phyloP scores from a whole-genome alignment of 2,329 filamentous ascomycete species.

The Aureobasidium lini region DNA sequence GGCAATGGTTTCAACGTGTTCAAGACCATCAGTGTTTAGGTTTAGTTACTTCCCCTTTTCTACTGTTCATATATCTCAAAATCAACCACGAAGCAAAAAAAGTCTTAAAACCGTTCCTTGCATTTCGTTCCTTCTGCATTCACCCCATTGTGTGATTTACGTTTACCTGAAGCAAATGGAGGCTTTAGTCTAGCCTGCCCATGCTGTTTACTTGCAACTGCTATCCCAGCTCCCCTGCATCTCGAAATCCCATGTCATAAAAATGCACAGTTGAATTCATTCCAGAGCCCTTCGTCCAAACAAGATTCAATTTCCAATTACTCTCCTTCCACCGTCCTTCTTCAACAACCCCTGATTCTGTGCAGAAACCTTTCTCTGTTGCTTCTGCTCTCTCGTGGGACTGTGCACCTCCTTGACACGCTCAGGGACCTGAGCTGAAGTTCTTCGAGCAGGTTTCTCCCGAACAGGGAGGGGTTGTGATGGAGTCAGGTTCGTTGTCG shows the following conservation, averaged over 20 bases:
- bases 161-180: no score
- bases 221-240: no score
- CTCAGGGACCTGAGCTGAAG: neutral
- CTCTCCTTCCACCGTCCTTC: neutral
- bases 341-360: neutral
- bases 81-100: neutral
- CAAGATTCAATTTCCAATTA: neutral
- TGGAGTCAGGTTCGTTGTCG: neutral
- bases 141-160: no score
- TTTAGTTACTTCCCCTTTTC: neutral
- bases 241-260: no score
- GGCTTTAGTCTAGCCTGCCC: no score
- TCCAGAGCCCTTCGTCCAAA: no score
- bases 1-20: slow-evolving; percentile 62
- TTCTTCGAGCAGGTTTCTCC: neutral
- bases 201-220: no score
- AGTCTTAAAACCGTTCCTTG: neutral
- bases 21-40: slow-evolving; percentile 34
- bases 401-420: neutral
- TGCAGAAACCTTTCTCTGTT: neutral
- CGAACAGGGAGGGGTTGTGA: neutral
- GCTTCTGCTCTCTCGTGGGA: neutral
- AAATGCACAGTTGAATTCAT: no score
- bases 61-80: neutral
- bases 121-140: neutral